Evolutionary conservation across 225 moss, liverwort and hornwort genomes (phyloP), one percentile per base, ranked within the genome.

Genomic region (Marchantia paleacea): DNA sequence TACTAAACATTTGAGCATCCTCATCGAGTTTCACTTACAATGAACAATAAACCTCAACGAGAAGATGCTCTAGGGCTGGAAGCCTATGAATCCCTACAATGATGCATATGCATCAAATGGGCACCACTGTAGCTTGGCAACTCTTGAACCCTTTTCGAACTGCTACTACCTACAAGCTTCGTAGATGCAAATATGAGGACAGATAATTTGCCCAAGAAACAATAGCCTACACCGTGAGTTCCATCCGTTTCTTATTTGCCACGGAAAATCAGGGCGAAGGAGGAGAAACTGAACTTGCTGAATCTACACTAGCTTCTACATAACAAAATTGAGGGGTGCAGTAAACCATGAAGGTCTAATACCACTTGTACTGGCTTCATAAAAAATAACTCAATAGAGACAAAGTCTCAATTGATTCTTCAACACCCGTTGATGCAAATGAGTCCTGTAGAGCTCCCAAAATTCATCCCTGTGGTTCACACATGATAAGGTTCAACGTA

Each of bases 391-490:
- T 80, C 80, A 84, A 61, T 80, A 84, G 4, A 84, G 69, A 50
- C 80, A 80, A n/a, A 84, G 62, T 25, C 62, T 80, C n/a, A 72
- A 76, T 50, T 80, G 84, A 49, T 80, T 58, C n/a, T 49, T 48
- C 29, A 80, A 51, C 53, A 90, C 85, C 63, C 79, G 82, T 53
- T 80, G 86, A 81, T 88, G 88, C 39, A 94, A 76, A 73, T 87
- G 88, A 65, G 85, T 82, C 77, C 89, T 86, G 57, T 92, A 91
- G 3, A 94, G 75, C 81, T 92, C 94, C 94, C 94, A 94, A 76
- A 92, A 92, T 77, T 94, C 94, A n/a, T 61, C 72, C 89, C 94
- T 94, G 90, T 80, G 50, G 57, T 3, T n/a, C 61, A 77, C 19
- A n/a, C 3, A 7, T 19, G 39, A 16, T 6, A 61, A 47, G 7